Base-by-base conservation (phyloP, 345 rosid genomes). In the Anastatica hierochuntica region DNA sequence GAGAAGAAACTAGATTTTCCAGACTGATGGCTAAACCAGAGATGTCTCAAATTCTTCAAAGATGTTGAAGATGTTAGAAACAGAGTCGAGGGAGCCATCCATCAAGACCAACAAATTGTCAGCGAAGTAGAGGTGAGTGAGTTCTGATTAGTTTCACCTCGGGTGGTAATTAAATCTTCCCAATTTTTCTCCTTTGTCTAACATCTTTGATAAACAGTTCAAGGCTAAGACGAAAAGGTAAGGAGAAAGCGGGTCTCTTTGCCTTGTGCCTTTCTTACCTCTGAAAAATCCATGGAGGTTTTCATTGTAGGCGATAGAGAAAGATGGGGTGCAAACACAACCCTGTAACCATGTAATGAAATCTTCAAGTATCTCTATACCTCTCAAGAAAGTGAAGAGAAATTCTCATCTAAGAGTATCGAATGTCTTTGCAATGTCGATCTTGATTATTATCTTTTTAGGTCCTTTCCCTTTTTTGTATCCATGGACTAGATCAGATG, bases 121-220 rank as follows among this genome's bases (percentile, higher is more conserved):
- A 1, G 49, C 49, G 21, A 44, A 44, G 7, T 15, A 44, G 1
- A 44, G 27, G n/a, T 44, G 43, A 2, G 43, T 40, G 0, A 40
- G 6, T 0, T 16, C 7, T 0, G 10, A 2, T 1, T 1, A 0
- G 3, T 4, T 0, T 7, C 21, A 40, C 4, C 15, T 16, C 0
- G 19, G 20, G 8, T 40, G 43, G 12, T 40, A 40, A 3, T 10
- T 10, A 4, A 40, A 13, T 9, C 2, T 16, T 5, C 43, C 43
- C 1, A 10, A 5, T 16, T 20, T 14, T 1, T 14, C 31, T 4
- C 16, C 31, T 0, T 24, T 2, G 4, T 24, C 15, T 0, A 40
- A 11, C 10, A 0, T 40, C 6, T 14, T 3, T 0, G 43, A 40
- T 1, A 40, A 1, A 2, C 2, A 7, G 1, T 40, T 40, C 12